phyloP scores from a whole-genome alignment of 306 rosid species.

The Luffa acutangula region DNA sequence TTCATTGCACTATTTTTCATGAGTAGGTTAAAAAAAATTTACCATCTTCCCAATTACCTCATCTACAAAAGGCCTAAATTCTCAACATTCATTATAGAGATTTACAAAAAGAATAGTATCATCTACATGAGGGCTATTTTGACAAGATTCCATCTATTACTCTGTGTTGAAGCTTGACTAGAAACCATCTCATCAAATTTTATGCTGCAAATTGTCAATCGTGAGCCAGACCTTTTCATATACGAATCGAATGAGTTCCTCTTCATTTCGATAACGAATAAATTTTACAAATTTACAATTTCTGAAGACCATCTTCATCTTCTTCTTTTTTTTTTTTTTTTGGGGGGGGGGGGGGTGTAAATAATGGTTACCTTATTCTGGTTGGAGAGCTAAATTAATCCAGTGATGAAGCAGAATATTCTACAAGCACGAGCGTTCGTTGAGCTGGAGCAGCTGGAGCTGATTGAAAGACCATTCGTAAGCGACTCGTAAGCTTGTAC shows the following conservation, averaged over 20 bases:
- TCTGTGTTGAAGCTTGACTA: not conserved
- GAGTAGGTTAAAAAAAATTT: not conserved
- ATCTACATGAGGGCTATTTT: not conserved
- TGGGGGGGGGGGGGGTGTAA: not conserved
- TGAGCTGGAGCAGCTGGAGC: constrained; percentile 57
- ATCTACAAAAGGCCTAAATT: not conserved
- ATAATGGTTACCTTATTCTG: constrained; percentile 4
- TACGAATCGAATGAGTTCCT: not conserved
- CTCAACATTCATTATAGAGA: not conserved
- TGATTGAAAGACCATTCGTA: constrained; percentile 66
- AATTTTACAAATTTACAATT: not conserved
- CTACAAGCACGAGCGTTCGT: constrained; percentile 65
- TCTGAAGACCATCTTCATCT: not conserved
- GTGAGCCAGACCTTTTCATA: not conserved
- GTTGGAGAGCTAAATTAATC: constrained; percentile 23
- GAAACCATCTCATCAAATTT: not conserved
- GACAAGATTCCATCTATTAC: not conserved
- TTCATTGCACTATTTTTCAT: not conserved
- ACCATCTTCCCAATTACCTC: not conserved
- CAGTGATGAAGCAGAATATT: constrained; percentile 66
- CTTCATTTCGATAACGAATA: not conserved
- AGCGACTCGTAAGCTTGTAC: constrained; percentile 73
- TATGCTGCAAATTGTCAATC: not conserved
- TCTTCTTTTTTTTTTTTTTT: not conserved
- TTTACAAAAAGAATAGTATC: not conserved